A percentile compares a stretch with the other conserved stretches of the same genome.
phyloP scores from a whole-genome alignment of 192 early-diverging fungal genomes.

The Pilobolus umbonatus region DNA sequence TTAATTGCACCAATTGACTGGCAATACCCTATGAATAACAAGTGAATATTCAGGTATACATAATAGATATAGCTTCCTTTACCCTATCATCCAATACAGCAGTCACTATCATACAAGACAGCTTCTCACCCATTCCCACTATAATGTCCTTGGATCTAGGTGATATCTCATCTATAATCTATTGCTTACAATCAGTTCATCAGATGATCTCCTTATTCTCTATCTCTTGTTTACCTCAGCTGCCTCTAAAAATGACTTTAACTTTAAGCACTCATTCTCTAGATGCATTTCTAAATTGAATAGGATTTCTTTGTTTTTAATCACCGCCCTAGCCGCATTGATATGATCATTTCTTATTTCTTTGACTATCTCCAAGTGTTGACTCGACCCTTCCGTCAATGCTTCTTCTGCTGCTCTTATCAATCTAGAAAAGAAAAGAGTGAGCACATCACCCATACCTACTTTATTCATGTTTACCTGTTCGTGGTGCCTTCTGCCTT shows the following conservation, averaged over 20 bases:
- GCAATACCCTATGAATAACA: slow-evolving; percentile 56
- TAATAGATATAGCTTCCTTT: not conserved
- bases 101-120: slow-evolving; percentile 78
- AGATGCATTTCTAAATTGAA: slow-evolving; percentile 48
- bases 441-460: not conserved
- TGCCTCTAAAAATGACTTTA: slow-evolving; percentile 79
- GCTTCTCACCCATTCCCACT: slow-evolving; percentile 80
- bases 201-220: no score
- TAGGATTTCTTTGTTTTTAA: slow-evolving; percentile 38
- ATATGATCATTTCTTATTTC: slow-evolving; percentile 72
- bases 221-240: slow-evolving; percentile 49
- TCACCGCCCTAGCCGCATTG: slow-evolving; percentile 48
- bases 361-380: slow-evolving; percentile 69
- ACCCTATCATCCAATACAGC: slow-evolving; percentile 58
- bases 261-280: slow-evolving; percentile 60
- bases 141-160: slow-evolving; percentile 90
- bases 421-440: slow-evolving; percentile 29
- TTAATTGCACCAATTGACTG: slow-evolving; percentile 75
- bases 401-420: slow-evolving; percentile 37
- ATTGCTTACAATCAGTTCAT: not conserved
- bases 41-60: not conserved
- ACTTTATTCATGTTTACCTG: slow-evolving; percentile 33
- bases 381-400: slow-evolving; percentile 21
- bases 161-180: slow-evolving; percentile 88
- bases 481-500: slow-evolving; percentile 86